These are phyloP conservation scores for Aspergillus quadrilineatus DNA, from an alignment of 2,329 filamentous ascomycete genomes.

Conservation along the genomic window DNA sequence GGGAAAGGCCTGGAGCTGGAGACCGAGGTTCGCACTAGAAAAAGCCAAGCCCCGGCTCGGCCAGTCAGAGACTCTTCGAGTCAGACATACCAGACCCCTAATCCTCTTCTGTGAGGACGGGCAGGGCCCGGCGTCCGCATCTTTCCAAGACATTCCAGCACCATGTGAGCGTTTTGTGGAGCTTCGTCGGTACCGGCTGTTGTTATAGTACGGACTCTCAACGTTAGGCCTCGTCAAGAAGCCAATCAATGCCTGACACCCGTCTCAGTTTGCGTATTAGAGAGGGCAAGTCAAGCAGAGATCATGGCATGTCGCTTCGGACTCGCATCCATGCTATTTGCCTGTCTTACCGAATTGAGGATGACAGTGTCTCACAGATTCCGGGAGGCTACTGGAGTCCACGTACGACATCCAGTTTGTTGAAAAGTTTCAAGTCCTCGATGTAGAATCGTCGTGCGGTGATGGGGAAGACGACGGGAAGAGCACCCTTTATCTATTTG, in stretches of 20 bases:
- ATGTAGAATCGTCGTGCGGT: background rate
- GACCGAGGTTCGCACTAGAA: conserved; percentile 20
- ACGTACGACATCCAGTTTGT: background rate
- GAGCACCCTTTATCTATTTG: background rate
- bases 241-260: conserved; percentile 8
- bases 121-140: background rate
- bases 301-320: background rate
- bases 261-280: background rate
- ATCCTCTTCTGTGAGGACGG: conserved; percentile 3
- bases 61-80: conserved; percentile 12
- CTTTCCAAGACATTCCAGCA: conserved; percentile 17
- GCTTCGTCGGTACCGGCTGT: background rate
- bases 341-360: background rate
- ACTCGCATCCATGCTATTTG: background rate
- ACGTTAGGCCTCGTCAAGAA: background rate
- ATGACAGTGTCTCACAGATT: background rate
- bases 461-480: background rate
- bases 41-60: conserved; percentile 21
- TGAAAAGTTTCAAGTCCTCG: background rate
- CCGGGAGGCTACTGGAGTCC: background rate
- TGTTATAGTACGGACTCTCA: background rate
- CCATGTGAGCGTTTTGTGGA: conserved; percentile 17
- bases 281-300: conserved; percentile 1
- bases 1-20: background rate
- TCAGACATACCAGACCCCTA: conserved; percentile 18